Conservation (phyloP, 2,329 filamentous ascomycete species). For the Ophiosphaerella narmari region DNA sequence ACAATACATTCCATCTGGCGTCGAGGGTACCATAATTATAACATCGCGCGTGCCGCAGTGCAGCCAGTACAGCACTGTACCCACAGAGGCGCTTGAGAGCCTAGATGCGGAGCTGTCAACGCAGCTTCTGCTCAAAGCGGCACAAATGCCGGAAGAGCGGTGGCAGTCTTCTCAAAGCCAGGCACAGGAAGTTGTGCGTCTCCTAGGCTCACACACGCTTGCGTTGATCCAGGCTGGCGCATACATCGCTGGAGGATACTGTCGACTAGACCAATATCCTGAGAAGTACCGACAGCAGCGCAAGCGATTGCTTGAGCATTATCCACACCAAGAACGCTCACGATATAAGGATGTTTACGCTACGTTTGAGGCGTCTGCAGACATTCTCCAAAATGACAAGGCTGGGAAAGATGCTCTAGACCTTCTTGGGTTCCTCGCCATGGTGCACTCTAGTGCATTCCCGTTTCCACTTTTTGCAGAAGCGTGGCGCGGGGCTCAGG, state of each 20-base stretch:
- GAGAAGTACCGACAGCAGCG: slow-evolving; percentile 23
- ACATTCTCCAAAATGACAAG: slow-evolving; percentile 23
- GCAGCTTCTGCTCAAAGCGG: too few relatives aligned
- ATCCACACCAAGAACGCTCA: slow-evolving; percentile 32
- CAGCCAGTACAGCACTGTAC: too few relatives aligned
- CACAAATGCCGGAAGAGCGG: too few relatives aligned
- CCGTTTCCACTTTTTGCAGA: slow-evolving; percentile 5
- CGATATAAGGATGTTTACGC: slow-evolving; percentile 44
- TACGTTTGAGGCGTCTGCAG: slow-evolving; percentile 44
- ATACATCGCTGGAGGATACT: slow-evolving; percentile 3
- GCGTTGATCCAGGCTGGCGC: not conserved
- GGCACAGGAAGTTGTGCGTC: too few relatives aligned
- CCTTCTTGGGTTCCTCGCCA: slow-evolving; percentile 36
- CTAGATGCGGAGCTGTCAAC: too few relatives aligned
- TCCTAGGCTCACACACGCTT: too few relatives aligned
- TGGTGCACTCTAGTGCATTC: slow-evolving; percentile 30
- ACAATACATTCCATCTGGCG: too few relatives aligned
- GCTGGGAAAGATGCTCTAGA: slow-evolving; percentile 28
- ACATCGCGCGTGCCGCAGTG: too few relatives aligned
- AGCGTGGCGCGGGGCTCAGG: slow-evolving; percentile 28
- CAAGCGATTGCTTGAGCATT: slow-evolving; percentile 32
- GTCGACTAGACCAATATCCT: slow-evolving; percentile 28
- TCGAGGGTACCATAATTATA: too few relatives aligned
- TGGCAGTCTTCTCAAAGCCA: too few relatives aligned
- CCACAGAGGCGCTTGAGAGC: too few relatives aligned